Evolutionary conservation across 768 basidiomycete genomes (phyloP).

Genomic region (Hypholoma sublateritium): DNA sequence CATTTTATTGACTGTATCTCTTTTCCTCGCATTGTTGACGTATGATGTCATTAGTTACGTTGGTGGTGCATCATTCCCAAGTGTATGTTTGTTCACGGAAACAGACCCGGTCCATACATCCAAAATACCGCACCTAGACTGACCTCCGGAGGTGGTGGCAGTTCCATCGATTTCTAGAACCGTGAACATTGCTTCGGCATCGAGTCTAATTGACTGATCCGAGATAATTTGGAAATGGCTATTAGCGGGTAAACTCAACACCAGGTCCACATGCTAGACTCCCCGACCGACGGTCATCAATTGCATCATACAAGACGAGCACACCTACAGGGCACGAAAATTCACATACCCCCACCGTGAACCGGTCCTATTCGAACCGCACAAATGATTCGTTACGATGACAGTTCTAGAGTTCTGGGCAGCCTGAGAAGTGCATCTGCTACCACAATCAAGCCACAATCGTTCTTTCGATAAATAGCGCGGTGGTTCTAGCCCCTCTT

Average conservation of each 20-base stretch:
- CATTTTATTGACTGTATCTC: background rate
- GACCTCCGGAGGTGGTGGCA: background rate
- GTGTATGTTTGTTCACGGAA: background rate
- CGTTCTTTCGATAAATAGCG: background rate
- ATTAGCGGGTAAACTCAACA: constrained; percentile 1
- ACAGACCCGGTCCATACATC: no score
- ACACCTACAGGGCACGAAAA: background rate
- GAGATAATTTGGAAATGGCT: background rate
- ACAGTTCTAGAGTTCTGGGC: background rate
- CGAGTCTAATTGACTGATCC: background rate
- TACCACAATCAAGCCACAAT: background rate
- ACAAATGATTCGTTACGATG: background rate
- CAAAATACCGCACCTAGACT: background rate
- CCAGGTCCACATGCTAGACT: background rate
- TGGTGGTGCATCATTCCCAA: background rate
- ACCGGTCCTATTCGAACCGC: background rate
- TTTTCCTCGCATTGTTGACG: background rate
- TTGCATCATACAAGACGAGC: constrained; percentile 16
- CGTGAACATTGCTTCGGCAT: background rate
- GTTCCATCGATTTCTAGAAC: background rate
- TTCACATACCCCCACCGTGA: background rate
- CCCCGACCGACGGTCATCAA: constrained; percentile 12
- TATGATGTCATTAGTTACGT: background rate
- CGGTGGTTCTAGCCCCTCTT: constrained; percentile 6
- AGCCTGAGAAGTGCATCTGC: background rate